Conservation (phyloP, 106 monocot genomes). For the Narthecium ossifragum region DNA sequence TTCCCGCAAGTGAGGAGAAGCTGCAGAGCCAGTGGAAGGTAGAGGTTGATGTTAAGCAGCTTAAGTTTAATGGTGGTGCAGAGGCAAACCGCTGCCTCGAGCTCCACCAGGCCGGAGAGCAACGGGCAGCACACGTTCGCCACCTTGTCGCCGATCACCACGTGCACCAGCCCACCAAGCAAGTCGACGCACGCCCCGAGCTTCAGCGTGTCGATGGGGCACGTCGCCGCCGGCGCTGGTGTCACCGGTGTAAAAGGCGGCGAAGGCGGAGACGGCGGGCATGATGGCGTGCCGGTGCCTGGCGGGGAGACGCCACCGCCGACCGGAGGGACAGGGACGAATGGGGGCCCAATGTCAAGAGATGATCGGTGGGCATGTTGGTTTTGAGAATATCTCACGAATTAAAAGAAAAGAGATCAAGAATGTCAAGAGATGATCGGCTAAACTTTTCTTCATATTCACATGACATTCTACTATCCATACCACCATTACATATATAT, state of each 20-base stretch:
- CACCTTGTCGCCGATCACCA: slow-evolving; percentile 50
- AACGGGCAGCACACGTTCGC: slow-evolving; percentile 58
- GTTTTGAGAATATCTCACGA: no score
- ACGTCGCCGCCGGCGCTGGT: no score
- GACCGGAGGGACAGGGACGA: background rate
- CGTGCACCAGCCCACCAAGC: slow-evolving; percentile 58
- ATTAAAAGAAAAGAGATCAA: no score
- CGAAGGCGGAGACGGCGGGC: background rate
- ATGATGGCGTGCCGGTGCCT: slow-evolving; percentile 14
- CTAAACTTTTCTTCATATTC: no score
- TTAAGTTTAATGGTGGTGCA: slow-evolving; percentile 68
- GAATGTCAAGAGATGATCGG: no score
- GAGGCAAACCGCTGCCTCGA: slow-evolving; percentile 63
- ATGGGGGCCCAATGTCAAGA: slow-evolving; percentile 45
- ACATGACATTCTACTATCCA: no score
- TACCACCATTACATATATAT: no score
- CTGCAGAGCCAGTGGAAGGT: slow-evolving; percentile 56
- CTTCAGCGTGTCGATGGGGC: slow-evolving; percentile 54
- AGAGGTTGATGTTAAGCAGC: slow-evolving; percentile 53
- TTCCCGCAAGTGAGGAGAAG: slow-evolving; percentile 60
- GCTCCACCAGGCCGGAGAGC: slow-evolving; percentile 46
- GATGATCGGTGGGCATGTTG: slow-evolving; percentile 50
- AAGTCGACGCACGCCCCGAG: slow-evolving; percentile 68
- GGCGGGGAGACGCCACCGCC: slow-evolving; percentile 33
- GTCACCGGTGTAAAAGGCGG: background rate